Percentiles rank a stretch among this genome's conserved stretches.
Conservation (phyloP, 1,284 basidiomycete species). For the Pyrrhoderma lamaoense region DNA sequence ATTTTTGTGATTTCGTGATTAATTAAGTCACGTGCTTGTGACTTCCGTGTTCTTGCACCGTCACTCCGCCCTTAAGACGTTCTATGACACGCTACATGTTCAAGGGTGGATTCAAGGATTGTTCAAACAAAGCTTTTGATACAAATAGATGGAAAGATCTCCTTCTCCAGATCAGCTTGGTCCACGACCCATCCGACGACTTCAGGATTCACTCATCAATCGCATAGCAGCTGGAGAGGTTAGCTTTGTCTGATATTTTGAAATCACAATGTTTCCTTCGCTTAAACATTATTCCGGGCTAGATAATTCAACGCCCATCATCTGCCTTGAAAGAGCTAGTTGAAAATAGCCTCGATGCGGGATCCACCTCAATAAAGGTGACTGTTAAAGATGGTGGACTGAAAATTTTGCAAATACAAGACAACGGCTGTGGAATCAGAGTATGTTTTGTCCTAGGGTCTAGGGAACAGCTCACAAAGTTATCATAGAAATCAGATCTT, state of each 20-base stretch:
- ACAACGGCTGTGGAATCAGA: slow-evolving; percentile 92
- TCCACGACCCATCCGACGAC: slow-evolving; percentile 55
- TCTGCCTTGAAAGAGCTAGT: slow-evolving; percentile 96
- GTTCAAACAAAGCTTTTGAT: no score
- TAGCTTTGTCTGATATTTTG: slow-evolving; percentile 17
- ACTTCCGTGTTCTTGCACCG: no score
- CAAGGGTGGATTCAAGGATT: no score
- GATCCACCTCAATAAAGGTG: slow-evolving; percentile 80
- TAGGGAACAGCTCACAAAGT: not conserved
- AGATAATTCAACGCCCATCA: slow-evolving; percentile 95
- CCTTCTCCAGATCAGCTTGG: slow-evolving; percentile 14
- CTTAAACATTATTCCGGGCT: not conserved
- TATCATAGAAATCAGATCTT: slow-evolving; percentile 58
- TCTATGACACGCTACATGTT: no score
- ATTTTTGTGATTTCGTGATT: no score
- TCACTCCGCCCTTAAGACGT: no score
- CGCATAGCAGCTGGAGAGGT: slow-evolving; percentile 81
- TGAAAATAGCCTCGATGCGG: slow-evolving; percentile 93
- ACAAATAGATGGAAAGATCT: no score
- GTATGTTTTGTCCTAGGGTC: slow-evolving; percentile 35
- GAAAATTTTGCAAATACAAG: slow-evolving; percentile 93
- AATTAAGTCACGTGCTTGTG: no score
- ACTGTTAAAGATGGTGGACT: slow-evolving; percentile 94
- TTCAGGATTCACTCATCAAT: slow-evolving; percentile 72
- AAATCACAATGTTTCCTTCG: not conserved